Evolutionary conservation across 805 yeast species (phyloP), one percentile per base, ranked within the genome.

Genomic region (Lipomyces mesembrius): DNA sequence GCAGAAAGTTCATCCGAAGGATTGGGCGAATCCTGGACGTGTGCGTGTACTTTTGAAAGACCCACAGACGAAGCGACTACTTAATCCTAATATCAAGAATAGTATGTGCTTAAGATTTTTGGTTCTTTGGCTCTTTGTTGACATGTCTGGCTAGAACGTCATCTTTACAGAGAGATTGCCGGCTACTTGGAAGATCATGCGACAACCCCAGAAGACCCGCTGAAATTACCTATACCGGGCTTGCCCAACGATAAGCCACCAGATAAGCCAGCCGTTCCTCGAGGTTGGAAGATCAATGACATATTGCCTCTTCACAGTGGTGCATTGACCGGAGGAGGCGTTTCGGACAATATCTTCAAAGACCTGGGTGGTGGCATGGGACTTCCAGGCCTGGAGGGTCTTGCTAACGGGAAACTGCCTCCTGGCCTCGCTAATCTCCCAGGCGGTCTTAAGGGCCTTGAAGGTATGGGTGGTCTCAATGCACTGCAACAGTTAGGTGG

Each of bases 11-110:
- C 99, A 94, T 79, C 98, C 98, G 12, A 97, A 93, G 77, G 98
- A 94, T 79, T 95, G 89, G 84, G 96, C 98, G 71, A 94, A 94
- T 75, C 96, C 98, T 3, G 99, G 99, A n/a, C 84, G 98, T 74
- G 93, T 95, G 46, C 85, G 97, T 72, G 89, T 92, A 27, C 80
- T 87, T 57, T 71, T 91, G 53, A 88, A 87, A 74, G 83, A 84
- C 59, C 78, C 83, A 11, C 87, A 86, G 1, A 73, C 77, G 11
- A 80, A 79, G 14, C 75, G 76, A 20, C 73, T 75, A 34, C 61
- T 74, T 57, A 77, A 61, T 68, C 60, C 74, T 52, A 29, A 58
- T 49, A 57, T 80, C 51, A 78, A 77, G 62, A 85, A 84, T 69
- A 92, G 69, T 73, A 29, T 53, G 69, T 59, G 12, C 25, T 32